Evolutionary conservation across 2,329 filamentous ascomycete genomes (phyloP), one percentile per base, ranked within the genome.

Genomic region (Fusarium scirpi): DNA sequence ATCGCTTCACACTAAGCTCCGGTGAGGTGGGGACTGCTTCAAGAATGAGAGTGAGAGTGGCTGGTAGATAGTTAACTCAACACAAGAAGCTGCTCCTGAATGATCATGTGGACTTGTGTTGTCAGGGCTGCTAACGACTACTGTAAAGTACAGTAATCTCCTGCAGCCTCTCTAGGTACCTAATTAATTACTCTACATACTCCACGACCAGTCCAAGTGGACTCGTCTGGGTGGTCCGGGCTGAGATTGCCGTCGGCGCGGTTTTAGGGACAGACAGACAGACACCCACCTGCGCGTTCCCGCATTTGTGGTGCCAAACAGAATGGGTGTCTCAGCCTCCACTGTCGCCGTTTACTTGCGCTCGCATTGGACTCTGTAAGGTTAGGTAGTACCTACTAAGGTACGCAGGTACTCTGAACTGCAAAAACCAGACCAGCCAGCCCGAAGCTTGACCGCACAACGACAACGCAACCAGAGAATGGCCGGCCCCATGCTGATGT

Each of bases 171-270:
- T 65, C 53, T 58, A 15, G 29, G 12, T 13, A 30, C 29, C 29
- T 30, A 13, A 30, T 13, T 30, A 52, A 68, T 60, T 65, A 58
- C 30, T 64, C 34, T 40, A 55, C 32, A 64, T 65, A 47, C 64
- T 65, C 69, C 68, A 66, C 49, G 68, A 56, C 58, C 30, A 32
- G 30, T 32, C 30, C 56, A 52, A 62, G 54, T 52, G 47, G 61
- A 32, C 62, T 65, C 41, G 16, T 59, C 30, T 60, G 53, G 60
- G 60, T 65, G 70, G 67, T 34, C 68, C 67, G 74, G 74, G 74
- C 74, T 76, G 72, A 76, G 72, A 76, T 73, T 73, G 58, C 70
- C 72, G 74, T 74, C 73, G 74, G 59, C 56, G 70, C 62, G 49
- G 71, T 75, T 75, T 75, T 70, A 75, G 65, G 29, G 64, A 73